These are phyloP conservation scores for Plasmodium vinckei DNA, from an alignment of 169 alveolate species.

Conservation along the genomic window DNA sequence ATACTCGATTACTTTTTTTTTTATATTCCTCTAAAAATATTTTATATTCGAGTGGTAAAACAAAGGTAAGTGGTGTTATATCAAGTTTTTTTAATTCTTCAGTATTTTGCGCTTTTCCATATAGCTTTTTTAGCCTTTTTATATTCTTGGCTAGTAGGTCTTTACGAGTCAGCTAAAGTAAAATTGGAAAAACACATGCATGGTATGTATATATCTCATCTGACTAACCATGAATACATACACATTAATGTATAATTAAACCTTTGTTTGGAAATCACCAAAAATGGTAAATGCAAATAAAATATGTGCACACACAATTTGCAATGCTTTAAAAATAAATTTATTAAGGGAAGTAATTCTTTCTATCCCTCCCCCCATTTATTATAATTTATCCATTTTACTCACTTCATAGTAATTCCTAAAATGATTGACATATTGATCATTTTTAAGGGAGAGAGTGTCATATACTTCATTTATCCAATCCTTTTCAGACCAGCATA, in stretches of 20 bases:
- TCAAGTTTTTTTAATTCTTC: slow-evolving; percentile 85
- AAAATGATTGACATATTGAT: slow-evolving; percentile 93
- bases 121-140: slow-evolving; percentile 83
- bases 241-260: too few species aligned
- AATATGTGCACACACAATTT: too few species aligned
- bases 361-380: too few species aligned
- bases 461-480: slow-evolving; percentile 93
- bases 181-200: neutral
- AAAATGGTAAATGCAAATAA: too few species aligned
- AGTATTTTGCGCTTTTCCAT: slow-evolving; percentile 69
- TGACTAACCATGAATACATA: too few species aligned
- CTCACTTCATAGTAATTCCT: slow-evolving; percentile 93
- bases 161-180: slow-evolving; percentile 88
- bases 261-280: too few species aligned
- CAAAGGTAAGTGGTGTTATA: slow-evolving; percentile 91
- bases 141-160: slow-evolving; percentile 93
- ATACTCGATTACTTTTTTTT: slow-evolving; percentile 89
- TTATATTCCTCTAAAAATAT: slow-evolving; percentile 95
- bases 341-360: too few species aligned
- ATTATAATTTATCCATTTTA: too few species aligned
- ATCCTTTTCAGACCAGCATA: slow-evolving; percentile 95
- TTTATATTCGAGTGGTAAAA: slow-evolving; percentile 94
- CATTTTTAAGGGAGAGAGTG: slow-evolving; percentile 89
- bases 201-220: neutral
- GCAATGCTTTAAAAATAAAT: too few species aligned